Percentiles rank a stretch among this genome's conserved stretches.
phyloP scores from a whole-genome alignment of 2,329 filamentous ascomycete genomes.

The Epichloe sp. region DNA sequence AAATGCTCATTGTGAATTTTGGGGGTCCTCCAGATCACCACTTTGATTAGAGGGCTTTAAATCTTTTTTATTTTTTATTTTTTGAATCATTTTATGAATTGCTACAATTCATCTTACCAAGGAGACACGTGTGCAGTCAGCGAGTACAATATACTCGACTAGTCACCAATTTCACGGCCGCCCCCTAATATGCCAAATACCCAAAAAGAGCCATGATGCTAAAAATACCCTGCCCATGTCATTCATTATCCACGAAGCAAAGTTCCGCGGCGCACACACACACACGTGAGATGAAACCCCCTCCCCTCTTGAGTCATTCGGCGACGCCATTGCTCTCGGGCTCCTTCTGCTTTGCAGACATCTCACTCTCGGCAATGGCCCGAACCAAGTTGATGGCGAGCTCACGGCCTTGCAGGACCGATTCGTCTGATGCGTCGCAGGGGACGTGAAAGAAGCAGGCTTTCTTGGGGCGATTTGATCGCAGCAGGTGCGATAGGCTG shows the following conservation, averaged over 20 bases:
- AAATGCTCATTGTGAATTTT: no score
- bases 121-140: no score
- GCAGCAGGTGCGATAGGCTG: slow-evolving; percentile 45
- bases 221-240: not conserved
- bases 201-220: not conserved
- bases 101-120: no score
- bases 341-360: slow-evolving; percentile 11
- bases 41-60: no score
- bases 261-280: not conserved
- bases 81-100: no score
- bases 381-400: slow-evolving; percentile 41
- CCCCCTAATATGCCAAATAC: not conserved
- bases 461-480: slow-evolving; percentile 30
- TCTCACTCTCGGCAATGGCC: slow-evolving; percentile 41
- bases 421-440: slow-evolving; percentile 36
- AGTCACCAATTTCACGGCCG: not conserved
- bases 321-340: not conserved
- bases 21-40: no score
- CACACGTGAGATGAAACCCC: no score
- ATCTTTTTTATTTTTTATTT: no score
- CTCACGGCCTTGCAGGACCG: slow-evolving; percentile 35
- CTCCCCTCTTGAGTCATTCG: not conserved
- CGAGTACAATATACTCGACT: no score
- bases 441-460: slow-evolving; percentile 66
- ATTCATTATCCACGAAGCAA: not conserved